Conservation (phyloP, 2,329 filamentous ascomycete genomes). For the Aspergillus ibericus region DNA sequence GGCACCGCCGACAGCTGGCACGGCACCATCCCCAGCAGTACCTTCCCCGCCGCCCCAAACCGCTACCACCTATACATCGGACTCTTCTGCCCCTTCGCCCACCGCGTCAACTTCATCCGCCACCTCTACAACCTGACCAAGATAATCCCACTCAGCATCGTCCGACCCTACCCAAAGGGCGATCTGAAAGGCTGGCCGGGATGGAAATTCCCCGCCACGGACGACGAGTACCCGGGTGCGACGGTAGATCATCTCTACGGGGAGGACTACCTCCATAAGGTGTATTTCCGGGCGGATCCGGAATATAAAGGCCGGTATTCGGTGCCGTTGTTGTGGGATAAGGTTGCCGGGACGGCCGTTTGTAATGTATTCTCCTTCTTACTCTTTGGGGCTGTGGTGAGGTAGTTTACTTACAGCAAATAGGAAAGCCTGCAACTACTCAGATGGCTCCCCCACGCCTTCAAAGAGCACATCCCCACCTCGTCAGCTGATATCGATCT, state of each 20-base stretch:
- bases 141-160: constrained; percentile 57
- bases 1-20: constrained; percentile 47
- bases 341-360: constrained; percentile 55
- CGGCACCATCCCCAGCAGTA: constrained; percentile 48
- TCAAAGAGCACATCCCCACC: constrained; percentile 50
- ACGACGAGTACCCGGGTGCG: constrained; percentile 58
- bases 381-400: neutral
- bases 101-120: constrained; percentile 59
- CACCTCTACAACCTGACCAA: constrained; percentile 59
- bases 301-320: constrained; percentile 62
- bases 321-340: constrained; percentile 65
- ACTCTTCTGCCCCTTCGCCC: constrained; percentile 66
- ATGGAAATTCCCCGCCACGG: constrained; percentile 58
- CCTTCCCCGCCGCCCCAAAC: constrained; percentile 52
- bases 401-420: neutral
- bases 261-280: constrained; percentile 59
- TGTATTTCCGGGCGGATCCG: constrained; percentile 63
- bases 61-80: constrained; percentile 59
- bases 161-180: constrained; percentile 67
- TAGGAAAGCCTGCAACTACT: constrained; percentile 50
- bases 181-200: constrained; percentile 62
- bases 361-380: constrained; percentile 56
- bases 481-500: constrained; percentile 49
- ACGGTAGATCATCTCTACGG: constrained; percentile 62
- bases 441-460: constrained; percentile 58